A percentile compares a stretch with the other conserved stretches of the same genome.
These are phyloP conservation scores for Leishmania lainsoni DNA, from an alignment of 208 protist species.

Conservation along the genomic window DNA sequence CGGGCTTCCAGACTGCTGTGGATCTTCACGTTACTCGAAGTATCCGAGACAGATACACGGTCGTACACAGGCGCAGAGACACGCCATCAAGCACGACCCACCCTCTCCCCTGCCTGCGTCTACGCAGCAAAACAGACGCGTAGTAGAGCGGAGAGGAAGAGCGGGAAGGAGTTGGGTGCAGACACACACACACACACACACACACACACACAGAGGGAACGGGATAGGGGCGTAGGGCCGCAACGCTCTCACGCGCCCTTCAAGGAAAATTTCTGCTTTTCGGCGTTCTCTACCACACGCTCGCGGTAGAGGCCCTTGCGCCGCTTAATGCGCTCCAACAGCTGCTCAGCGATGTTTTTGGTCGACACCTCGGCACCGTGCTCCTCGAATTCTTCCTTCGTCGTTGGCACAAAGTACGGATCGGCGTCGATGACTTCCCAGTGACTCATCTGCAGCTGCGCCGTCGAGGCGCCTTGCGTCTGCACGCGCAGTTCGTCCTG, in stretches of 20 bases:
- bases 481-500: constrained; percentile 93
- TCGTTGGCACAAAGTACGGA: constrained; percentile 96
- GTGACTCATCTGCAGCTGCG: constrained; percentile 96
- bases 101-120: background rate
- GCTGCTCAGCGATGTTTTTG: constrained; percentile 87
- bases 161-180: background rate
- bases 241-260: constrained; percentile 60
- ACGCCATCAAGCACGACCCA: background rate
- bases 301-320: constrained; percentile 86
- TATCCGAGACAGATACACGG: background rate
- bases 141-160: background rate
- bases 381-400: constrained; percentile 97
- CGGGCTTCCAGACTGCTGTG: background rate
- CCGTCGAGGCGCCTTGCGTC: constrained; percentile 96
- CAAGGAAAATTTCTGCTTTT: constrained; percentile 92
- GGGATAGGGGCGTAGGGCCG: background rate
- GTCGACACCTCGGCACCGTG: constrained; percentile 90
- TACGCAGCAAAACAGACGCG: background rate
- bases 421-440: constrained; percentile 95
- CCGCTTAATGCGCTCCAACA: constrained; percentile 86
- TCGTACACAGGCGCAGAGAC: background rate
- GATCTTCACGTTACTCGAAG: constrained; percentile 3
- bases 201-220: background rate
- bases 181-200: background rate
- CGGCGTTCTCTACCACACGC: constrained; percentile 82